Percentiles rank a stretch among this genome's conserved stretches.
Conservation (phyloP, 2,329 filamentous ascomycete species). For the Thielaviopsis euricoi region DNA sequence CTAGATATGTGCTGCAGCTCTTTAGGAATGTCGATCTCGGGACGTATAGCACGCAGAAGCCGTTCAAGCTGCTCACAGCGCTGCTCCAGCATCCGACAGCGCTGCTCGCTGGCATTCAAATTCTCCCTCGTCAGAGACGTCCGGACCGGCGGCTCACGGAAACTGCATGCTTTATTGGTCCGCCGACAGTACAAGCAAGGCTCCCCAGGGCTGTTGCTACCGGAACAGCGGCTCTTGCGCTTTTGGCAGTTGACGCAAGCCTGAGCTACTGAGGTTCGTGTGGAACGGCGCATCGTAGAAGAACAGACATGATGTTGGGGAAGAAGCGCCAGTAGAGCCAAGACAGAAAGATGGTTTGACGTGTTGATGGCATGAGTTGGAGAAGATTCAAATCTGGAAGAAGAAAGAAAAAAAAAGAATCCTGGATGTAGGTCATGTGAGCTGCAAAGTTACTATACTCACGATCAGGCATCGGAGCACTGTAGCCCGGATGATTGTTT, state of each 20-base stretch:
- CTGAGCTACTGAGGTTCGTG: constrained; percentile 1
- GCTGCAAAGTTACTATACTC: background rate
- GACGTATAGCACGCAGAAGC: constrained; percentile 17
- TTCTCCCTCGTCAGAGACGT: constrained; percentile 22
- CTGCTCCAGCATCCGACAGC: constrained; percentile 3
- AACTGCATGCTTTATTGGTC: constrained; percentile 19
- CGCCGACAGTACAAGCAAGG: constrained; percentile 18
- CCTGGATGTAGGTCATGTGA: background rate
- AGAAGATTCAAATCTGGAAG: background rate
- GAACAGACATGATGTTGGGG: background rate
- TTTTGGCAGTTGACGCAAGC: constrained; percentile 15
- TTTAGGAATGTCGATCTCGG: constrained; percentile 16
- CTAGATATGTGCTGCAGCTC: constrained; percentile 15
- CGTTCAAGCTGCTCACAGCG: background rate
- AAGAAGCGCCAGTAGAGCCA: background rate
- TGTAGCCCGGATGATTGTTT: background rate
- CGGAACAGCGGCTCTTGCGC: constrained; percentile 15
- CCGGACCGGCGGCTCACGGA: constrained; percentile 19
- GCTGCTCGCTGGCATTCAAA: constrained; percentile 18
- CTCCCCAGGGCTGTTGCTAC: constrained; percentile 3
- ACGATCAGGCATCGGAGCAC: background rate
- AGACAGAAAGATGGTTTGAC: background rate
- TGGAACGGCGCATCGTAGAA: constrained; percentile 14
- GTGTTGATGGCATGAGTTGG: background rate
- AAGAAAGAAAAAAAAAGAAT: too few species aligned